phyloP scores from a whole-genome alignment of 2,329 filamentous ascomycete species.

The Botryotinia convoluta region DNA sequence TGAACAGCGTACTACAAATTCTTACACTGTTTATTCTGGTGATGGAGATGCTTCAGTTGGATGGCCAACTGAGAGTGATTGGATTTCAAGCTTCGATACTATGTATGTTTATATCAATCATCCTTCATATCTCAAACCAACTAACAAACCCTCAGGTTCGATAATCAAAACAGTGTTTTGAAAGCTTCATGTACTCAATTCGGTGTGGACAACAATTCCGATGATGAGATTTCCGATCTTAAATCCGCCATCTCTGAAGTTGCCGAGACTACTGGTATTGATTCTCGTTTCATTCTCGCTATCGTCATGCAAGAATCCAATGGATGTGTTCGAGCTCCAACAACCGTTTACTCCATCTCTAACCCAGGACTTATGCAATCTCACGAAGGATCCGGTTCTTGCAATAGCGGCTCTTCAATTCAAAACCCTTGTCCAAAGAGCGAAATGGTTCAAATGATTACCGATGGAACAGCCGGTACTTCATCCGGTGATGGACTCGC shows the following conservation, averaged over 20 bases:
- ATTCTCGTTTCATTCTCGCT: slow-evolving; percentile 37
- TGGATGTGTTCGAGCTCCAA: slow-evolving; percentile 30
- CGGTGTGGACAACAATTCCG: slow-evolving; percentile 14
- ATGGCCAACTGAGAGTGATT: slow-evolving; percentile 22
- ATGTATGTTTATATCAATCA: slow-evolving; percentile 17
- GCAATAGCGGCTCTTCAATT: slow-evolving; percentile 25
- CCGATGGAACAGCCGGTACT: slow-evolving; percentile 36
- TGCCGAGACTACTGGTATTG: slow-evolving; percentile 16
- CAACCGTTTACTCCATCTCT: slow-evolving; percentile 19
- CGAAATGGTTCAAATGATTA: slow-evolving; percentile 36
- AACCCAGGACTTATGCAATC: slow-evolving; percentile 36
- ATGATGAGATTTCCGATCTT: slow-evolving; percentile 23
- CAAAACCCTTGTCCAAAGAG: slow-evolving; percentile 23
- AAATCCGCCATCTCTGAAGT: slow-evolving; percentile 22
- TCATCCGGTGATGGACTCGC: slow-evolving; percentile 32
- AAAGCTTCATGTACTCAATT: slow-evolving; percentile 18
- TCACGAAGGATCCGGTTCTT: slow-evolving; percentile 24
- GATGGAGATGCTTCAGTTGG: slow-evolving; percentile 19
- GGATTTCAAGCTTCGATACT: slow-evolving; percentile 23
- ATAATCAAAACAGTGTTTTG: slow-evolving; percentile 3
- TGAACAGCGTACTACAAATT: slow-evolving; percentile 8
- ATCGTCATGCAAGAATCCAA: slow-evolving; percentile 40
- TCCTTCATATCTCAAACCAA: too few relatives aligned
- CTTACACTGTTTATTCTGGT: slow-evolving; percentile 22
- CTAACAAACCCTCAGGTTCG: slow-evolving; percentile 17